Evolutionary conservation across 306 rosid species (phyloP).

Genomic region (Parietaria judaica): DNA sequence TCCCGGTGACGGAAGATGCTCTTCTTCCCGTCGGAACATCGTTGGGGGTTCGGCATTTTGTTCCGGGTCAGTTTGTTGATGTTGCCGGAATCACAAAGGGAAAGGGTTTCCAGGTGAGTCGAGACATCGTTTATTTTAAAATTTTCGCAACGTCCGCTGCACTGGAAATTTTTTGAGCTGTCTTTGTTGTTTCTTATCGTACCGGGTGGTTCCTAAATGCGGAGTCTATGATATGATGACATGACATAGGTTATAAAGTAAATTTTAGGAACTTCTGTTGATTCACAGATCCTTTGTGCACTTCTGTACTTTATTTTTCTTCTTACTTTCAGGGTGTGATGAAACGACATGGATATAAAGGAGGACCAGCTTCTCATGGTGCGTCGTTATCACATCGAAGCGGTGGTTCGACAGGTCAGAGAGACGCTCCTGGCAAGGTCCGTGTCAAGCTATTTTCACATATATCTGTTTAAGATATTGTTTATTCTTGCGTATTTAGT

Average conservation of each 20-base stretch:
- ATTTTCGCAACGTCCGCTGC: too few species aligned
- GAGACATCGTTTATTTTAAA: background rate
- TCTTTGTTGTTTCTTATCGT: background rate
- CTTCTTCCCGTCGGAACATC: slow-evolving; percentile 88
- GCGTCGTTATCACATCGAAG: slow-evolving; percentile 53
- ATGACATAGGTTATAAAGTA: background rate
- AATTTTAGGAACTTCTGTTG: background rate
- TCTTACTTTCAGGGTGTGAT: slow-evolving; percentile 59
- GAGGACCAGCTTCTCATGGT: slow-evolving; percentile 78
- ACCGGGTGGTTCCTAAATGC: too few species aligned
- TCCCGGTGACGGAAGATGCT: slow-evolving; percentile 89
- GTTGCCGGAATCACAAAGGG: slow-evolving; percentile 78
- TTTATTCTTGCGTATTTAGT: background rate
- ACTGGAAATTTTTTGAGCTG: background rate
- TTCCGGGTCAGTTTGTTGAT: slow-evolving; percentile 92
- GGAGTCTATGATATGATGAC: background rate
- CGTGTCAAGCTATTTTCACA: background rate
- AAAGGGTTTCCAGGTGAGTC: slow-evolving; percentile 88
- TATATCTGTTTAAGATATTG: background rate
- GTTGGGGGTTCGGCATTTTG: slow-evolving; percentile 87
- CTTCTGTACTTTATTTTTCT: background rate
- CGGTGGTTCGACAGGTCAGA: slow-evolving; percentile 67
- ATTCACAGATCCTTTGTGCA: too few species aligned
- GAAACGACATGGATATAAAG: slow-evolving; percentile 41
- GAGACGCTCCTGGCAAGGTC: slow-evolving; percentile 73